phyloP scores from a whole-genome alignment of 805 yeast genomes.

The Wickerhamiella siamensis region DNA sequence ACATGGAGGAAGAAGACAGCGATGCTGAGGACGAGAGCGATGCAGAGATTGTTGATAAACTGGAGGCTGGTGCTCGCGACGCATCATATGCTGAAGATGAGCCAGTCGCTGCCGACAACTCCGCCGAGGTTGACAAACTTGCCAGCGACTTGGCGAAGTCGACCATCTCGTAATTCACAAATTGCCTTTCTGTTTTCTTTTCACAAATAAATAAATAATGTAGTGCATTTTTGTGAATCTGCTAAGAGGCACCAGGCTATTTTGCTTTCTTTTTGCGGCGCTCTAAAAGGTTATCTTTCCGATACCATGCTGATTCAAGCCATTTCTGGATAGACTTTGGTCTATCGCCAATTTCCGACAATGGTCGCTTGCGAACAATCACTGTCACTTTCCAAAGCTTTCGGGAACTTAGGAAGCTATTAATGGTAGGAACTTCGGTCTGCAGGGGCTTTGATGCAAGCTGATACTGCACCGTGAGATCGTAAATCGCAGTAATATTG shows the following conservation, averaged over 20 bases:
- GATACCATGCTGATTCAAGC: constrained; percentile 60
- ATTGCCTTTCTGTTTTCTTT: constrained; percentile 1
- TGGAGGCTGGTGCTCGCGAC: constrained; percentile 28
- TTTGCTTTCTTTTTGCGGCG: neutral
- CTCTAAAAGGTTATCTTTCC: constrained; percentile 43
- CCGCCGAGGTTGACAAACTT: constrained; percentile 37
- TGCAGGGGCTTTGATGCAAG: constrained; percentile 4
- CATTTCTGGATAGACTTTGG: constrained; percentile 36
- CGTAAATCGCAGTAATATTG: constrained; percentile 30
- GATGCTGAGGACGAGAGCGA: constrained; percentile 55
- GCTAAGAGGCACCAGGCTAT: neutral
- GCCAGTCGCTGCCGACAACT: constrained; percentile 28
- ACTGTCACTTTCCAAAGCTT: constrained; percentile 14
- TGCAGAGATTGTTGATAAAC: constrained; percentile 45
- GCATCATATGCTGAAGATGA: constrained; percentile 29
- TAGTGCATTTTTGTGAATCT: neutral
- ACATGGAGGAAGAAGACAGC: constrained; percentile 73
- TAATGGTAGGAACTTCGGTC: constrained; percentile 7
- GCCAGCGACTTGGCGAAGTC: constrained; percentile 42
- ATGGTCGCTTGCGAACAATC: constrained; percentile 6
- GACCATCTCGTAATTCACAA: constrained; percentile 1
- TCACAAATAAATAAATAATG: neutral
- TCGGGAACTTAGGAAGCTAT: constrained; percentile 6
- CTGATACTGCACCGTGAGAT: constrained; percentile 38
- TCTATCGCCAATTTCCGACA: constrained; percentile 12